Conservation (phyloP, 371 early-diverging fungal species). For the Funneliformis caledonium region DNA sequence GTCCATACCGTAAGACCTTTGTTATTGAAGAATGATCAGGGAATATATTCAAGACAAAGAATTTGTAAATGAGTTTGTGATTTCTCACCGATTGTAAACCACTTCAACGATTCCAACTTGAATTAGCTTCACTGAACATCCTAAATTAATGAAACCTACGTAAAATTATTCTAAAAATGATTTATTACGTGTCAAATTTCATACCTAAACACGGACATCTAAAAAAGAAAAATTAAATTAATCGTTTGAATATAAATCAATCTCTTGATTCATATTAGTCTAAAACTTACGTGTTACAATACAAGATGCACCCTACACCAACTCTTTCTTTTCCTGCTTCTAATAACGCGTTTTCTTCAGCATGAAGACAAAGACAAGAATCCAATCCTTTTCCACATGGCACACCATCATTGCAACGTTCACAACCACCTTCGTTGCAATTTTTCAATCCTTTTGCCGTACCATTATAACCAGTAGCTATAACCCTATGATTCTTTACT, state of each 20-base stretch:
- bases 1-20: constrained; percentile 86
- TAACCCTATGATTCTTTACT: constrained; percentile 86
- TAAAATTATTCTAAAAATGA: constrained; percentile 17
- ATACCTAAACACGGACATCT: constrained; percentile 78
- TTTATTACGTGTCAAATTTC: constrained; percentile 1
- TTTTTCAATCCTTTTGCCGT: constrained; percentile 91
- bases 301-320: constrained; percentile 72
- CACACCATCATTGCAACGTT: constrained; percentile 86
- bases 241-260: neutral
- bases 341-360: constrained; percentile 97
- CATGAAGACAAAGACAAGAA: constrained; percentile 96
- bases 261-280: constrained; percentile 41
- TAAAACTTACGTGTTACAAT: constrained; percentile 83
- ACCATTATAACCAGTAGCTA: constrained; percentile 98
- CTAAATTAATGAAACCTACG: constrained; percentile 47
- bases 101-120: constrained; percentile 93
- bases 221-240: constrained; percentile 16
- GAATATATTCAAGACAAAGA: neutral
- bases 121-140: constrained; percentile 94
- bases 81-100: constrained; percentile 71
- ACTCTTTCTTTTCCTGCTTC: constrained; percentile 92
- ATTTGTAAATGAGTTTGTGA: neutral
- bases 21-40: neutral
- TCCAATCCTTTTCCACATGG: constrained; percentile 81
- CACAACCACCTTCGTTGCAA: constrained; percentile 96